Percentiles rank a stretch among this genome's conserved stretches.
Conservation (phyloP, 2,329 filamentous ascomycete species). For the Diaporthe velutina region DNA sequence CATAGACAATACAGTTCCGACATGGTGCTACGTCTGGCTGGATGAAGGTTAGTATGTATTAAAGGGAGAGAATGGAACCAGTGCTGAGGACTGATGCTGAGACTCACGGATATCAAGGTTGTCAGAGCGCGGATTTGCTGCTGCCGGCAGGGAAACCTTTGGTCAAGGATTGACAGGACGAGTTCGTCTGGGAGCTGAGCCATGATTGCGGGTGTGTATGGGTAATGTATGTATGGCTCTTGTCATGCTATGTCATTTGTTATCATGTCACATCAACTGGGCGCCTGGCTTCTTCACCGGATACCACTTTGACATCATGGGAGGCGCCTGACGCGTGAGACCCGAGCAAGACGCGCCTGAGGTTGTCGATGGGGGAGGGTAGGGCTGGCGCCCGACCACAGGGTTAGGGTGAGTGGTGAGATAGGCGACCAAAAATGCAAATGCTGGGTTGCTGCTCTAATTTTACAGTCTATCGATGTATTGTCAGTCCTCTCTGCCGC, state of each 20-base stretch:
- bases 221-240: background rate
- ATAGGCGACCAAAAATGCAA: background rate
- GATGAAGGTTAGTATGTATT: conserved; percentile 40
- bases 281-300: background rate
- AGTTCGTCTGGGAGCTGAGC: conserved; percentile 64
- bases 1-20: conserved; percentile 83
- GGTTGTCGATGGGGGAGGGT: background rate
- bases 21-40: conserved; percentile 78
- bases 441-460: background rate
- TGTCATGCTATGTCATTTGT: background rate
- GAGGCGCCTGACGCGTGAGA: background rate
- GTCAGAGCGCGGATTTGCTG: conserved; percentile 70
- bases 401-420: background rate
- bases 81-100: conserved; percentile 45
- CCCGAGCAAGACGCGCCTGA: background rate
- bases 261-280: background rate
- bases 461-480: background rate
- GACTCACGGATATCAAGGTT: conserved; percentile 65
- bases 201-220: background rate
- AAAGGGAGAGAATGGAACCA: background rate
- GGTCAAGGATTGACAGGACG: conserved; percentile 58
- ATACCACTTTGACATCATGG: background rate
- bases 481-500: background rate
- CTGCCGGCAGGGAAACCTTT: conserved; percentile 69
- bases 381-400: background rate